Evolutionary conservation across 192 early-diverging fungal genomes (phyloP).

Genomic region (Diversispora epigaea): DNA sequence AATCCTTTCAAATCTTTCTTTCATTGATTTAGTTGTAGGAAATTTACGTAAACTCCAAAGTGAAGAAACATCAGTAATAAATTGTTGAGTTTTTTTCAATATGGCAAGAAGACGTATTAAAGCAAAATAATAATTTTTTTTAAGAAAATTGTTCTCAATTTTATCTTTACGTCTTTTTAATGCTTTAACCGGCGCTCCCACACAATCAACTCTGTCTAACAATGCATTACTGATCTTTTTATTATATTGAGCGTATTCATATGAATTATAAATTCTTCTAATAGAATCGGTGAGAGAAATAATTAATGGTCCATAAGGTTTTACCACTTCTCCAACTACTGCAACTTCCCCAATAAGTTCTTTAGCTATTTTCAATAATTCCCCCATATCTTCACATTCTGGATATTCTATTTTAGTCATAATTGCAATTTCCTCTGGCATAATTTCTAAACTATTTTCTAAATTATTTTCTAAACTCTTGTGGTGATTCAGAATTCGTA

Average conservation of each 20-base stretch:
- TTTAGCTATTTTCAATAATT: not conserved
- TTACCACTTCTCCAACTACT: conserved; percentile 17
- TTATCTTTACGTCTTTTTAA: conserved; percentile 14
- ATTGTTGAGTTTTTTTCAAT: conserved; percentile 21
- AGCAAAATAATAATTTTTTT: conserved; percentile 23
- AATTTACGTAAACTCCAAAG: conserved; percentile 25
- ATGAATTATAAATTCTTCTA: conserved; percentile 21
- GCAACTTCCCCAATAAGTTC: not conserved
- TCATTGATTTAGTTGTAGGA: not conserved
- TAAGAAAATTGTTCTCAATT: conserved; percentile 15
- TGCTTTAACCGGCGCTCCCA: not conserved
- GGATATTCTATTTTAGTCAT: too few species aligned
- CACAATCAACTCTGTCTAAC: conserved; percentile 11
- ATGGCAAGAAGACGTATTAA: conserved; percentile 14
- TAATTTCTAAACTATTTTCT: too few species aligned
- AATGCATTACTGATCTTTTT: conserved; percentile 21
- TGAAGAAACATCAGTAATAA: conserved; percentile 12
- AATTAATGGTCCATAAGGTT: conserved; percentile 12
- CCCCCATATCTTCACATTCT: not conserved
- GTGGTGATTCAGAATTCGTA: too few species aligned
- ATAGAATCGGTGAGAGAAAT: conserved; percentile 4
- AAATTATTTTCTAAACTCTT: too few species aligned
- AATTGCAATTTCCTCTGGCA: too few species aligned
- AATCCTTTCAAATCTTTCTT: conserved; percentile 3
- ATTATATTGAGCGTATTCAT: conserved; percentile 24